Conservation (phyloP, 805 yeast species). For the Candida xyloterini region DNA sequence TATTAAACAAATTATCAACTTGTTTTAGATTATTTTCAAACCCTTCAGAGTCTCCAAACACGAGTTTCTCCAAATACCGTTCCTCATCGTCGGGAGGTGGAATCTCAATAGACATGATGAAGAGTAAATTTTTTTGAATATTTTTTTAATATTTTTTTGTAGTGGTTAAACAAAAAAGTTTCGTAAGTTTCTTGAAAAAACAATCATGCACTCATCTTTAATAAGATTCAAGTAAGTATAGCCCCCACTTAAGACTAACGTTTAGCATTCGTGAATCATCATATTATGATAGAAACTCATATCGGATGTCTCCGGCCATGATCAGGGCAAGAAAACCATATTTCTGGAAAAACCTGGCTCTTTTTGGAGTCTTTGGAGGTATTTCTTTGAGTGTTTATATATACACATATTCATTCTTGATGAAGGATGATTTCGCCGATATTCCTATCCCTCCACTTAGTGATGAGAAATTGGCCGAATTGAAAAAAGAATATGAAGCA, state of each 20-base stretch:
- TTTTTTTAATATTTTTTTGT: slow-evolving; percentile 5
- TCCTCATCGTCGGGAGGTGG: slow-evolving; percentile 88
- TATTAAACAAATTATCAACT: slow-evolving; percentile 54
- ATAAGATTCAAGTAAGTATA: slow-evolving; percentile 24
- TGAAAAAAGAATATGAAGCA: slow-evolving; percentile 69
- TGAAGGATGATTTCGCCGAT: slow-evolving; percentile 80
- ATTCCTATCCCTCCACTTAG: slow-evolving; percentile 93
- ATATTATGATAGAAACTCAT: slow-evolving; percentile 44
- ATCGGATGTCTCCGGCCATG: slow-evolving; percentile 88
- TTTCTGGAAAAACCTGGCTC: slow-evolving; percentile 70
- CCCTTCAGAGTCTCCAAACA: slow-evolving; percentile 84
- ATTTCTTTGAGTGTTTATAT: slow-evolving; percentile 66
- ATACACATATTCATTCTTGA: slow-evolving; percentile 63
- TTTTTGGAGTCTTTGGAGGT: slow-evolving; percentile 56
- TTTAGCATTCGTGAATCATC: slow-evolving; percentile 26
- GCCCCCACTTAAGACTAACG: slow-evolving; percentile 12
- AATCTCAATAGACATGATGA: slow-evolving; percentile 22
- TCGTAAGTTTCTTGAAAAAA: slow-evolving; percentile 1
- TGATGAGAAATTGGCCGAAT: slow-evolving; percentile 67
- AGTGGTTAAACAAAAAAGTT: slow-evolving; percentile 6
- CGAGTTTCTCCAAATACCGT: slow-evolving; percentile 69
- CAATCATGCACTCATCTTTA: slow-evolving; percentile 24
- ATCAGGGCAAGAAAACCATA: slow-evolving; percentile 86
- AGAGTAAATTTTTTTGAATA: slow-evolving; percentile 4
- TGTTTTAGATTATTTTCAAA: slow-evolving; percentile 63